Conservation (phyloP, 345 rosid genomes). For the Barbarea vulgaris region DNA sequence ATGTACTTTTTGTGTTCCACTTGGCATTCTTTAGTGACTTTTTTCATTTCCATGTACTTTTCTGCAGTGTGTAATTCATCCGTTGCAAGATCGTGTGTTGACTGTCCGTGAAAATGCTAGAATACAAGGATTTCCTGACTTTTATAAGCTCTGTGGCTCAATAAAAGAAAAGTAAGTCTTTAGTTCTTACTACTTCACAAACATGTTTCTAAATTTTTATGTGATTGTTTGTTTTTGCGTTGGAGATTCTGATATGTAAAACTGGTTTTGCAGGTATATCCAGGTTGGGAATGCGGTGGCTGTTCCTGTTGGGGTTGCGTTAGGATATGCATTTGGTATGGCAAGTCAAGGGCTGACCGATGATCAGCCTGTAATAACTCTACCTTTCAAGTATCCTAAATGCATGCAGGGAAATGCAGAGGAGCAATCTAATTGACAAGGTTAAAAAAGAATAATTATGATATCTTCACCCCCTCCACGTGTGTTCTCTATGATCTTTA, state of each 20-base stretch:
- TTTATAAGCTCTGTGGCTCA: conserved; percentile 46
- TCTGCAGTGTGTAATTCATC: conserved; percentile 40
- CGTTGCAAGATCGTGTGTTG: conserved; percentile 50
- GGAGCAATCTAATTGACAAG: conserved; percentile 10
- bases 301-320: conserved; percentile 43
- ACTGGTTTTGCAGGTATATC: conserved; percentile 35
- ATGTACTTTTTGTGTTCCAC: neutral
- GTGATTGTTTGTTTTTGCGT: neutral
- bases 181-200: neutral
- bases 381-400: conserved; percentile 40
- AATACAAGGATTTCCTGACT: conserved; percentile 54
- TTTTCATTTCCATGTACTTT: no score
- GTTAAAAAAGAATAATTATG: neutral
- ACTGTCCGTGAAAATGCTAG: conserved; percentile 56
- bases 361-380: conserved; percentile 31
- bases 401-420: conserved; percentile 7
- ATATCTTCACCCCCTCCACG: neutral
- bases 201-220: neutral
- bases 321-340: conserved; percentile 44
- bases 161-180: conserved; percentile 46
- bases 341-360: conserved; percentile 41
- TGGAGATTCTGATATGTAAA: neutral
- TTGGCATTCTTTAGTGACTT: neutral
- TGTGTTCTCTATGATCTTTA: neutral
- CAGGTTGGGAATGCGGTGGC: conserved; percentile 54